Percentiles rank a stretch among this genome's conserved stretches.
phyloP scores from a whole-genome alignment of 208 protist species.

The Vickermania spadyakhi region DNA sequence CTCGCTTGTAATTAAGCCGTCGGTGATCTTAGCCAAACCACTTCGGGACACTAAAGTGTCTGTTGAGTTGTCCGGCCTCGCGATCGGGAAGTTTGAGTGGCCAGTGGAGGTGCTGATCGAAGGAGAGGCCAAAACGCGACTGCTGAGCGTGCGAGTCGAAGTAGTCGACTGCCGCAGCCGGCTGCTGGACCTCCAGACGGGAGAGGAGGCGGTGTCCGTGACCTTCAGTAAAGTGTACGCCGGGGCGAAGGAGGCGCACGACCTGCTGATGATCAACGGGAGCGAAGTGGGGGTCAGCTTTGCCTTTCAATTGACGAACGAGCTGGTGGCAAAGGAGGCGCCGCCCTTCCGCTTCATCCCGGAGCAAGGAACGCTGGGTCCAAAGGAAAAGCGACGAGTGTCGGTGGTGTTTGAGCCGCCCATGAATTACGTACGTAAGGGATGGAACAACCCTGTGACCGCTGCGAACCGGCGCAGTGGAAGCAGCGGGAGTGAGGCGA shows the following conservation, averaged over 20 bases:
- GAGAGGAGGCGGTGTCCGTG: slow-evolving; percentile 44
- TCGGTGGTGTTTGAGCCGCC: slow-evolving; percentile 66
- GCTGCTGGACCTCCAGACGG: slow-evolving; percentile 46
- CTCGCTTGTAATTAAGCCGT: slow-evolving; percentile 17
- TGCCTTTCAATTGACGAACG: slow-evolving; percentile 60
- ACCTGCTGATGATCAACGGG: slow-evolving; percentile 57
- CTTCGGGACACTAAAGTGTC: slow-evolving; percentile 30
- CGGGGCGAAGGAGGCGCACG: slow-evolving; percentile 33
- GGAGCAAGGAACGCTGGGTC: slow-evolving; percentile 58
- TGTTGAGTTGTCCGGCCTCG: slow-evolving; percentile 40
- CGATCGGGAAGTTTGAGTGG: slow-evolving; percentile 31
- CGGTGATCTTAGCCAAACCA: slow-evolving; percentile 18
- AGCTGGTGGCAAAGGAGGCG: slow-evolving; percentile 22
- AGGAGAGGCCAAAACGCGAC: slow-evolving; percentile 17
- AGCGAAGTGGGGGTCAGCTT: slow-evolving; percentile 73
- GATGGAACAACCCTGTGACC: slow-evolving; percentile 29
- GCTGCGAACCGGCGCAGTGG: not conserved
- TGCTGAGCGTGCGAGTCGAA: slow-evolving; percentile 39
- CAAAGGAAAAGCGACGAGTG: slow-evolving; percentile 31
- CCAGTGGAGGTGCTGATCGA: slow-evolving; percentile 34
- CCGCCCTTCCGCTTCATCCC: slow-evolving; percentile 66
- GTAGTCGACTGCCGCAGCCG: slow-evolving; percentile 69
- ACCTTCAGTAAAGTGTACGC: slow-evolving; percentile 57
- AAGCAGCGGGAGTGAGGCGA: slow-evolving; percentile 7
- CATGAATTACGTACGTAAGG: slow-evolving; percentile 30